phyloP scores from a whole-genome alignment of 108 stramenopile genomes.

The Fistulifera pelliculosa region DNA sequence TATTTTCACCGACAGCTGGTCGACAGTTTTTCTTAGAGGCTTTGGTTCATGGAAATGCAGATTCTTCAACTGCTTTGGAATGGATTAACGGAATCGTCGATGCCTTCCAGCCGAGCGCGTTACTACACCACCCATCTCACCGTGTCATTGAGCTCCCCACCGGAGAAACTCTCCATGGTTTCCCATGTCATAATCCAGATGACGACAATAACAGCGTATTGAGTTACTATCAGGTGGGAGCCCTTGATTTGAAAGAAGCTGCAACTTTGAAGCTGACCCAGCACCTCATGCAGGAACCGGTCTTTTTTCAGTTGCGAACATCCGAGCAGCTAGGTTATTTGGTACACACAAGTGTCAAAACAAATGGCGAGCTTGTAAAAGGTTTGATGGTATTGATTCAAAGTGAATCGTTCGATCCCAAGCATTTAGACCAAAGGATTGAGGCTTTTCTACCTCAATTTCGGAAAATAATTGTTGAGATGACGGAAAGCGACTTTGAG shows the following conservation, averaged over 20 bases:
- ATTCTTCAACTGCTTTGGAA: slow-evolving; percentile 39
- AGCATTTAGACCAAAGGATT: slow-evolving; percentile 34
- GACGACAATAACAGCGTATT: slow-evolving; percentile 36
- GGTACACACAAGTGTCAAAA: slow-evolving; percentile 55
- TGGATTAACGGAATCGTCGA: no score
- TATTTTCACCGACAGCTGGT: slow-evolving; percentile 34
- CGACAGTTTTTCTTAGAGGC: slow-evolving; percentile 31
- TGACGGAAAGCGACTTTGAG: slow-evolving; percentile 35
- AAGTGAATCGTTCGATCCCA: slow-evolving; percentile 36
- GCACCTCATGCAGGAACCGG: slow-evolving; percentile 70
- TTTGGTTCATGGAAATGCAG: slow-evolving; percentile 69
- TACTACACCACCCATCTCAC: slow-evolving; percentile 14
- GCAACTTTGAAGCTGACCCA: slow-evolving; percentile 49
- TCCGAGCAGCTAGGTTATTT: slow-evolving; percentile 88
- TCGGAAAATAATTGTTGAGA: slow-evolving; percentile 23
- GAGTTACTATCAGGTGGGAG: slow-evolving; percentile 35
- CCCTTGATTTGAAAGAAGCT: slow-evolving; percentile 18
- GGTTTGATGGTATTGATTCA: slow-evolving; percentile 50
- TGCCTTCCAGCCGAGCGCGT: not conserved
- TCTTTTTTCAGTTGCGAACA: slow-evolving; percentile 80
- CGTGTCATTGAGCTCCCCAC: slow-evolving; percentile 50
- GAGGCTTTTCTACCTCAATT: slow-evolving; percentile 34
- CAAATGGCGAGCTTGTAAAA: slow-evolving; percentile 49
- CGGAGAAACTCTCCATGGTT: slow-evolving; percentile 32
- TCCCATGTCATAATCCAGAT: slow-evolving; percentile 32